These are phyloP conservation scores for Pyrus hybrid DNA, from an alignment of 331 rosid genomes.

Conservation along the genomic window DNA sequence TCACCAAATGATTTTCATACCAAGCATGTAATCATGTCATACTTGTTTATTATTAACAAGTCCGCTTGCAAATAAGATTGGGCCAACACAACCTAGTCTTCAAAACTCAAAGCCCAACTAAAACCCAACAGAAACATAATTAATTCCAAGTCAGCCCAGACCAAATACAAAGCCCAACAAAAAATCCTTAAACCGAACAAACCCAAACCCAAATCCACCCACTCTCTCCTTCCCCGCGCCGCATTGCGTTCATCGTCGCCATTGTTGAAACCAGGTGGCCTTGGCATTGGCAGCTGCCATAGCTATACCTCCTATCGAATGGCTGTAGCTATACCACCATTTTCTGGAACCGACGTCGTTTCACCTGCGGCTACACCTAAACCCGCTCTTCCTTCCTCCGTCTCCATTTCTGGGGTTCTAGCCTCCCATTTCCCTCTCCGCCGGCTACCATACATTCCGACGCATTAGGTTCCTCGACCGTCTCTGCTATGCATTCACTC, in stretches of 20 bases:
- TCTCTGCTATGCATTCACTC: conserved; percentile 49
- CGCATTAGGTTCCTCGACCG: neutral
- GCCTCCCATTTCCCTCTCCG: neutral
- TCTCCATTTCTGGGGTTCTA: neutral
- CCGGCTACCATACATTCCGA: neutral
- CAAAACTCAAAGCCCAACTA: too few relatives aligned
- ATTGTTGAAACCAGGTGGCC: neutral
- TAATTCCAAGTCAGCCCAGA: neutral
- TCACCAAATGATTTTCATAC: too few relatives aligned
- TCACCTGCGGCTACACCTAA: neutral
- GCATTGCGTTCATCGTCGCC: neutral
- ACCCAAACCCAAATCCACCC: neutral
- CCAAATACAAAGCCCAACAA: neutral
- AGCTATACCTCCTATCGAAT: neutral
- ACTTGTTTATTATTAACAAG: neutral
- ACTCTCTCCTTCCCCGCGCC: neutral
- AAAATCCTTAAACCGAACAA: too few relatives aligned
- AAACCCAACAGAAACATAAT: too few relatives aligned
- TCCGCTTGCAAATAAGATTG: neutral
- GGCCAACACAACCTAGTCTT: neutral
- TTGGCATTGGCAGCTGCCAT: neutral
- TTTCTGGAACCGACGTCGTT: neutral
- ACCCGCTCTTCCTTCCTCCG: neutral
- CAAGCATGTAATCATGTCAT: too few relatives aligned
- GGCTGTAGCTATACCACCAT: too few relatives aligned